Evolutionary conservation across 73 alveolate genomes (phyloP).

Genomic region (Tetrahymena borealis): DNA sequence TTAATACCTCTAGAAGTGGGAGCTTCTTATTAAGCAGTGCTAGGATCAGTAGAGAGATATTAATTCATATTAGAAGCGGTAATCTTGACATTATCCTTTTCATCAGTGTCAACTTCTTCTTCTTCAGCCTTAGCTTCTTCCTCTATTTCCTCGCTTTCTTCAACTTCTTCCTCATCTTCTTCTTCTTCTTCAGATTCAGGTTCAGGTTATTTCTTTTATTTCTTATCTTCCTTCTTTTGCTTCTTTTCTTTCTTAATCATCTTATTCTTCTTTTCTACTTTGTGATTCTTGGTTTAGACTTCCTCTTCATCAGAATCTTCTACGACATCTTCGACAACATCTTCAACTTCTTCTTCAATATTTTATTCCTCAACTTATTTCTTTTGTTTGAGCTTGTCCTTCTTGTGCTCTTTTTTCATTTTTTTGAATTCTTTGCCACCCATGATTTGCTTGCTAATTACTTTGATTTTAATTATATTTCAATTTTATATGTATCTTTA

Average conservation of each 20-base stretch:
- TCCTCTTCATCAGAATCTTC: not conserved
- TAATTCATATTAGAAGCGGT: not conserved
- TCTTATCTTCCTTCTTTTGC: not conserved
- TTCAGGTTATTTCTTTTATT: not conserved
- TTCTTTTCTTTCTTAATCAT: not conserved
- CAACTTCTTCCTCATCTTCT: not conserved
- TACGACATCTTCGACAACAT: not conserved
- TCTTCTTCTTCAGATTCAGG: constrained; percentile 9
- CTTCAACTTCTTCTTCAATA: not conserved
- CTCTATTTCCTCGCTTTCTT: not conserved
- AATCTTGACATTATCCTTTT: not conserved
- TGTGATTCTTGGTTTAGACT: not conserved
- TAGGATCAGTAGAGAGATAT: not conserved
- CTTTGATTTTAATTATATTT: not conserved
- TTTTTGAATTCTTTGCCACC: not conserved
- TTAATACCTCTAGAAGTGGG: not conserved
- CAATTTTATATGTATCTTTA: not conserved
- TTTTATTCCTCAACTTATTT: not conserved
- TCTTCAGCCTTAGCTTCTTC: not conserved
- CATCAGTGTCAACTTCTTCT: not conserved
- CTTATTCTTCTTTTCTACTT: not conserved
- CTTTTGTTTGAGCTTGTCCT: not conserved
- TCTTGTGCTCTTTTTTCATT: not conserved
- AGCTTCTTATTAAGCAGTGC: not conserved
- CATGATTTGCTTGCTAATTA: not conserved